phyloP scores from a whole-genome alignment of 1,284 basidiomycete species.

The Ustilago loliicola region DNA sequence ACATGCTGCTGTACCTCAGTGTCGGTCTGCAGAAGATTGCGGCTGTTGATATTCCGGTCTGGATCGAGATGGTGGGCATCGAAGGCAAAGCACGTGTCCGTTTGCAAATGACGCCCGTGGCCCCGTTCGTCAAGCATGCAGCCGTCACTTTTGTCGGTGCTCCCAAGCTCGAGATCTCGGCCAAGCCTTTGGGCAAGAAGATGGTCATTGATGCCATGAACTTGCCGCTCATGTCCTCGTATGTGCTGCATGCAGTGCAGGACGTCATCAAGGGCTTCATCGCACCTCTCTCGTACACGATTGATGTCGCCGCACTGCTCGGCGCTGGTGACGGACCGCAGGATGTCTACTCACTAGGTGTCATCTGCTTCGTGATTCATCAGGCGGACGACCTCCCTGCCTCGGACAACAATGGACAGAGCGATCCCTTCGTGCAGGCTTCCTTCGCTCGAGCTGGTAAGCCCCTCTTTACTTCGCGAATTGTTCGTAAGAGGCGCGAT shows the following conservation, averaged over 20 bases:
- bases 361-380: slow-evolving; percentile 61
- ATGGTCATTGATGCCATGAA: slow-evolving; percentile 69
- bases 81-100: slow-evolving; percentile 65
- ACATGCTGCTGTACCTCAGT: slow-evolving; percentile 61
- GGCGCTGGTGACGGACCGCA: slow-evolving; percentile 61
- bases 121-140: slow-evolving; percentile 64
- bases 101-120: slow-evolving; percentile 61
- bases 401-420: slow-evolving; percentile 59
- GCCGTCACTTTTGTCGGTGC: slow-evolving; percentile 62
- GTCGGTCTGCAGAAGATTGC: slow-evolving; percentile 67
- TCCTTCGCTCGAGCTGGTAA: slow-evolving; percentile 61
- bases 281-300: slow-evolving; percentile 59
- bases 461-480: slow-evolving; percentile 60
- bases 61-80: slow-evolving; percentile 66
- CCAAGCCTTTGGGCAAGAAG: slow-evolving; percentile 62
- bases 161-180: slow-evolving; percentile 64
- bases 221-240: slow-evolving; percentile 62
- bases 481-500: slow-evolving; percentile 52
- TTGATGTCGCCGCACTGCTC: slow-evolving; percentile 61
- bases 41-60: slow-evolving; percentile 63
- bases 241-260: slow-evolving; percentile 60
- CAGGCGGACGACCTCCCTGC: slow-evolving; percentile 60
- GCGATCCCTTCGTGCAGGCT: slow-evolving; percentile 64
- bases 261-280: slow-evolving; percentile 64
- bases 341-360: slow-evolving; percentile 60